Base-by-base conservation (phyloP, 352 stramenopile genomes). In the Phytopythium sindhum region DNA sequence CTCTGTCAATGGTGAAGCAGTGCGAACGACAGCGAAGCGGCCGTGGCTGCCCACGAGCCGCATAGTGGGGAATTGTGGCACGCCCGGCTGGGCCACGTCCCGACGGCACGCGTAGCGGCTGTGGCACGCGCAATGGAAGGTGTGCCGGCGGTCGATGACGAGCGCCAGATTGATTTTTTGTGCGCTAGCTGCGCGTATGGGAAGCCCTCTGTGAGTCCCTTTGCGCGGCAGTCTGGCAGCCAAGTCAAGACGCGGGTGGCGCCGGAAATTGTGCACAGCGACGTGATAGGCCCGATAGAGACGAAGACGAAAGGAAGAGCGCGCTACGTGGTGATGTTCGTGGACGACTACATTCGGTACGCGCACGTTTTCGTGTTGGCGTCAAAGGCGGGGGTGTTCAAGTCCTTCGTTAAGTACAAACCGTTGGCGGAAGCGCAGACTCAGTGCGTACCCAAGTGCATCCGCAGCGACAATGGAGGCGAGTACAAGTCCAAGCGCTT, bases 141-240 rank as follows among this genome's bases (percentile, higher is more conserved):
- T 29, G 39, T 74, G 41, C 55, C 48, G 4, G 15, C 31, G 31
- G 4, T 37, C 31, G 4, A 17, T 39, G 6, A n/a, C 15, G 19
- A 39, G 10, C 21, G 4, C 52, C 12, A 37, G 23, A 63, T 31
- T 31, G 21, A 42, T 28, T 26, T 10, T 26, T 33, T 68, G 2
- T 74, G 70, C 35, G 60, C 65, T 28, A 63, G 57, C 0, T 77
- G 67, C 44, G 66, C 61, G 1, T 61, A 57, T 29, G 59, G 60
- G 3, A 77, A 77, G 24, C 67, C 67, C 31, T 17, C 41, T 1
- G 47, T 37, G 0, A 29, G 10, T 15, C 51, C 44, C 5, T 69
- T 72, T 39, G 45, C 42, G 0, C 53, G 67, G 28, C 24, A 50
- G 7, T 60, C 42, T 8, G 59, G 52, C 4, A 70, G 70, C 35